Evolutionary conservation across 208 protist genomes (phyloP), one percentile per base, ranked within the genome.

Genomic region (Plasmodiophora brassicae): DNA sequence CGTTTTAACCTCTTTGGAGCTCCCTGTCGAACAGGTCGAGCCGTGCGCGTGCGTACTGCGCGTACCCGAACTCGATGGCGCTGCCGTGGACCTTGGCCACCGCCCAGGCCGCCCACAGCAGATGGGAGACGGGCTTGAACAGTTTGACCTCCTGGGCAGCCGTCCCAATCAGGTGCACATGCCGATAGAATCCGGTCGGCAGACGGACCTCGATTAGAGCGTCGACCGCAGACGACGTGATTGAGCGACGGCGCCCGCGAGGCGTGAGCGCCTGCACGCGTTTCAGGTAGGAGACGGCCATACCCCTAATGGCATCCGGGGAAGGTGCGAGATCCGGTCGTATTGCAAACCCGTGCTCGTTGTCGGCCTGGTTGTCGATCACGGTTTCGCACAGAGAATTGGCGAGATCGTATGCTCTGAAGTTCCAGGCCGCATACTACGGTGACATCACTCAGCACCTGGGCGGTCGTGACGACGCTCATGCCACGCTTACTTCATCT

Each of bases 351-450:
- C 65, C 65, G 5, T n/a, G 5, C 5, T 36, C 65, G 20, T 78
- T 5, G 41, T 78, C n/a, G 32, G 65, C 14, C 10, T 78, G 32
- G 41, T 78, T 78, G n/a, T 78, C 65, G 20, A 78, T 78, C 41
- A 78, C 41, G 41, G 32, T 44, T 32, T 78, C 65, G 41, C 65
- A 78, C 5, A 78, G 14, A 8, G 41, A n/a, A 78, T 78, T 78
- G n/a, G 65, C 65, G 32, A 78, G n/a, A 78, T 78, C 65, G 65
- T 78, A 78, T 32, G n/a, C n/a, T n/a, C 65, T 78, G n/a, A 5
- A n/a, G n/a, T n/a, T n/a, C n/a, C n/a, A n/a, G n/a, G n/a, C n/a
- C n/a, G 5, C n/a, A 32, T 44, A 78, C 50, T 57, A 5, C 65
- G 32, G 65, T 32, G 65, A 78, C 20, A 78, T 78, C 5, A 78